Base-by-base conservation (phyloP, 2,329 filamentous ascomycete genomes). In the Xylaria sp. region DNA sequence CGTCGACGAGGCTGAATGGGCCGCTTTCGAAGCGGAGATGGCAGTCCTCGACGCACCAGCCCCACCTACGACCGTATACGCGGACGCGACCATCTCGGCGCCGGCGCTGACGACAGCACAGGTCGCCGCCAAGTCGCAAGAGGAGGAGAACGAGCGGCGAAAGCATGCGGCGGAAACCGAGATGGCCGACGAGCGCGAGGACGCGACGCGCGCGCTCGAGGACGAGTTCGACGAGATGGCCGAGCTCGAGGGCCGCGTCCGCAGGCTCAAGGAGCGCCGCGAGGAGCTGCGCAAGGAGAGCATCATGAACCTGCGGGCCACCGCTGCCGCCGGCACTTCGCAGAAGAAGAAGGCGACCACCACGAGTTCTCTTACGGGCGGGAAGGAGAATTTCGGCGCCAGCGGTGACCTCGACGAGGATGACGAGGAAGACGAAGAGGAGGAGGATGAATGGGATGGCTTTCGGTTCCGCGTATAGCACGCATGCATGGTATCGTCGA, bases 181-280 rank as follows among this genome's bases (percentile, higher is more conserved):
- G 73, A 77, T 89, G 1, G 86, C 87, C 65, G 90, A 90, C 46
- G 92, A 94, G 77, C 87, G 87, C 65, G 93, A 96, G 77, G 93
- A 96, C 74, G 92, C 93, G 1, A 87, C 87, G 49, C 85, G 90
- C 26, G 89, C 90, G 36, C 80, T 94, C 65, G 91, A 93, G 79
- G 88, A 90, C 48, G 93, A 95, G 78, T 92, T 95, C 72, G 92
- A 93, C 66, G 90, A 94, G 77, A 95, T 95, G 92, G 90, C 92
- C 76, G 88, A 90, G 76, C 84, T 95, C 54, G 93, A 95, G 78
- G 87, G 88, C 60, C 87, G 92, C 6, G 90, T 95, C 13, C 84
- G 85, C 67, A 85, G 84, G 69, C 79, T 95, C 63, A 91, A 92
- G 77, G 89, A 92, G 76, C 89, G 88, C 78, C 84, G 92, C 56